Conservation (phyloP, 116 monocot species). For the Posidonia oceanica region DNA sequence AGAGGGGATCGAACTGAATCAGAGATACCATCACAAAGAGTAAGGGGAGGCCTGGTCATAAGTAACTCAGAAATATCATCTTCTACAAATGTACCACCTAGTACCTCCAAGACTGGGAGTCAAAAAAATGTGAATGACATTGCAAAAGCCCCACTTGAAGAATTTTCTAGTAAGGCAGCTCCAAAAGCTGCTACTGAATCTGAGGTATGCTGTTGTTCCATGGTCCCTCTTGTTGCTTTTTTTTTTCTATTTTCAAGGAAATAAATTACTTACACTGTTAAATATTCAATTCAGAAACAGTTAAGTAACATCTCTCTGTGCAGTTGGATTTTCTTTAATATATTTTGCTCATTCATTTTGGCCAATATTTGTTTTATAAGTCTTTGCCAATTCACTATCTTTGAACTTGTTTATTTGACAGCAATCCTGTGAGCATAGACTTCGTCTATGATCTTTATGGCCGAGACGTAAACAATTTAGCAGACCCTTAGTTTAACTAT, state of each 20-base stretch:
- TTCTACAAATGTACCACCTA: conserved; percentile 15
- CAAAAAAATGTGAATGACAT: conserved; percentile 35
- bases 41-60: conserved; percentile 13
- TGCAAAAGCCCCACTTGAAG: conserved; percentile 33
- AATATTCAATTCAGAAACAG: no score
- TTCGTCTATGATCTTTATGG: no score
- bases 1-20: conserved; percentile 38
- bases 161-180: conserved; percentile 20
- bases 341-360: no score
- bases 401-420: no score
- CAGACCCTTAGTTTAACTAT: no score
- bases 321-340: no score
- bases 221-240: background rate
- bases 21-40: conserved; percentile 32
- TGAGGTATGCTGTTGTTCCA: conserved; percentile 39
- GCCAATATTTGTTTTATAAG: no score
- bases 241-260: background rate
- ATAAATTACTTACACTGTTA: background rate
- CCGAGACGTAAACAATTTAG: no score
- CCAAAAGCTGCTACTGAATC: conserved; percentile 32
- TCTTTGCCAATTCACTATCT: no score
- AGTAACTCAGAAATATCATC: conserved; percentile 22
- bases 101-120: conserved; percentile 21
- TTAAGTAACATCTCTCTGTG: no score
- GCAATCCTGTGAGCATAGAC: no score